A percentile compares a stretch with the other conserved stretches of the same genome.
These are phyloP conservation scores for Fulvia fulva DNA, from an alignment of 2,329 filamentous ascomycete genomes.

Conservation along the genomic window DNA sequence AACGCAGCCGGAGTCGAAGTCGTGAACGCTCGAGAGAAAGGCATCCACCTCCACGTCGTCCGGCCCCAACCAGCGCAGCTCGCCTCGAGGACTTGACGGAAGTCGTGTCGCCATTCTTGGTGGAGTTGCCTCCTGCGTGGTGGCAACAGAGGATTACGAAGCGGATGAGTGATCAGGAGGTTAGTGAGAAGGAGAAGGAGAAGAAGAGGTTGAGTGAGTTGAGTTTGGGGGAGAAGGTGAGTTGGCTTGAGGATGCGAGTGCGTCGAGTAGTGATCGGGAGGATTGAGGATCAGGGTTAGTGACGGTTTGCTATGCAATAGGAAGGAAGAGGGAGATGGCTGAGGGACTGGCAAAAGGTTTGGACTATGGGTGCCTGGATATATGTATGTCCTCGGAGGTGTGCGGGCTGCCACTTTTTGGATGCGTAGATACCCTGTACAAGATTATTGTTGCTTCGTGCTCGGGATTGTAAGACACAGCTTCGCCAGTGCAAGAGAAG, in stretches of 20 bases:
- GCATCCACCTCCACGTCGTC: background rate
- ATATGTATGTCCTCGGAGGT: no score
- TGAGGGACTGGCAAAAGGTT: background rate
- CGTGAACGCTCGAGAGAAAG: background rate
- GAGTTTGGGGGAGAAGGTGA: background rate
- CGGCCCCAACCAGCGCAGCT: background rate
- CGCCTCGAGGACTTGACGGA: background rate
- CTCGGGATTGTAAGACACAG: background rate
- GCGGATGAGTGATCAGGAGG: background rate
- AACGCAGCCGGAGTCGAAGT: background rate
- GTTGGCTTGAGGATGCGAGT: background rate
- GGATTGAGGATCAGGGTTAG: background rate
- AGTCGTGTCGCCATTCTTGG: background rate
- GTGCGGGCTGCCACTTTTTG: background rate
- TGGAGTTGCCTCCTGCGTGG: background rate
- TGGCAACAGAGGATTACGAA: conserved; percentile 1
- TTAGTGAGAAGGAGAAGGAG: background rate
- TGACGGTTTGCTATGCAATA: background rate
- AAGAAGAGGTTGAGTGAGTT: conserved; percentile 2
- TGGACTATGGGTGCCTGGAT: background rate
- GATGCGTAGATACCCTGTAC: background rate
- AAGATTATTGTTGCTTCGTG: background rate
- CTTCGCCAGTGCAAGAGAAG: no score
- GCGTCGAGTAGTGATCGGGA: background rate
- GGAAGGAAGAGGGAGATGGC: background rate